A percentile compares a stretch with the other conserved stretches of the same genome.
phyloP scores from a whole-genome alignment of 331 rosid genomes.

The Malus hybrid region DNA sequence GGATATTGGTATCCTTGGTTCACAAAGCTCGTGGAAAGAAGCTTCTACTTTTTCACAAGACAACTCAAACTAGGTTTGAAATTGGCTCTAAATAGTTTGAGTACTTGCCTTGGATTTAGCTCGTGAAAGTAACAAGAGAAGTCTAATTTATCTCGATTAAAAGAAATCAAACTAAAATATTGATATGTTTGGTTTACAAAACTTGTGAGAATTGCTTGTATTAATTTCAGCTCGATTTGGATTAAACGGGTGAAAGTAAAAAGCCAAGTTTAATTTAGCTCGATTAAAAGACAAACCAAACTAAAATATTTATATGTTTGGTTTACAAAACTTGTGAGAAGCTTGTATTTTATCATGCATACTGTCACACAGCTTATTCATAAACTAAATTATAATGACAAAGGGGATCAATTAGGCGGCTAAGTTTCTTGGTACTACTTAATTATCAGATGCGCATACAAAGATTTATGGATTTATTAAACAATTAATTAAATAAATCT shows the following conservation, averaged over 20 bases:
- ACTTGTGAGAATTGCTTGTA: too few species aligned
- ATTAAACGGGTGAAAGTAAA: too few species aligned
- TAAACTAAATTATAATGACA: not conserved
- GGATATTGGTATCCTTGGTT: not conserved
- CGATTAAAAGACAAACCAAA: too few species aligned
- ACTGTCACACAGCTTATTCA: not conserved
- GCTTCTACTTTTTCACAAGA: not conserved
- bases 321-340: too few species aligned
- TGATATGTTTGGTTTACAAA: not conserved
- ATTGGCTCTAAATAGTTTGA: too few species aligned
- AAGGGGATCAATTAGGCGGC: conserved; percentile 9
- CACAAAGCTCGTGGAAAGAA: not conserved
- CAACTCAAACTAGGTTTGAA: not conserved
- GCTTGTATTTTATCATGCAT: not conserved
- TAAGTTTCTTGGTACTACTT: not conserved
- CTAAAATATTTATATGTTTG: too few species aligned
- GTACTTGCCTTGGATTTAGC: too few species aligned
- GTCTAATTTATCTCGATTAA: too few species aligned
- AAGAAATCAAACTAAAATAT: not conserved
- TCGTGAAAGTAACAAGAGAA: not conserved
- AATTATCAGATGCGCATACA: not conserved
- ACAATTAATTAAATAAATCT: not conserved
- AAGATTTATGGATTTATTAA: conserved; percentile 1
- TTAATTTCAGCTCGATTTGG: too few species aligned
- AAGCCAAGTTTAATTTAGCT: too few species aligned